phyloP scores from a whole-genome alignment of 2,329 filamentous ascomycete species.

The Fusarium compactum region DNA sequence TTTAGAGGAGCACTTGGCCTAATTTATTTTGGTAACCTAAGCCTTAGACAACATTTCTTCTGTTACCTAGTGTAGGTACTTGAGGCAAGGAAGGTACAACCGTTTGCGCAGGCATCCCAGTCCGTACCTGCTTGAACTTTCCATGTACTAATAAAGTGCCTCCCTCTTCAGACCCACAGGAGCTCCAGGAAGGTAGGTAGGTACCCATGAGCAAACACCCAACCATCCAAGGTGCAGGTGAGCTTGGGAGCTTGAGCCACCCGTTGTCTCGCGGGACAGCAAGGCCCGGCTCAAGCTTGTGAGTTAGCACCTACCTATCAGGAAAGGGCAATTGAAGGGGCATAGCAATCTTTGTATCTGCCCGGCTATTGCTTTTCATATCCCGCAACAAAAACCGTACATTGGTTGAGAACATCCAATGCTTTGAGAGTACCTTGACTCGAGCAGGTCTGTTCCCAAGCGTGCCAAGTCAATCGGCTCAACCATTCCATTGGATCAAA shows the following conservation, averaged over 20 bases:
- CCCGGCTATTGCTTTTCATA: neutral
- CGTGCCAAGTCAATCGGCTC: neutral
- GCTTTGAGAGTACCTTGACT: neutral
- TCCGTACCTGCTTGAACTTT: neutral
- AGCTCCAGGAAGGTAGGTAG: neutral
- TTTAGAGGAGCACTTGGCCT: too few species aligned
- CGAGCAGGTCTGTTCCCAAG: neutral
- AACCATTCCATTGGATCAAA: constrained; percentile 12
- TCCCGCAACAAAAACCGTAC: neutral
- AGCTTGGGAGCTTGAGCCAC: neutral
- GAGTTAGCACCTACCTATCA: neutral
- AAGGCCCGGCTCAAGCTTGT: neutral
- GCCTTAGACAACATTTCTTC: too few species aligned
- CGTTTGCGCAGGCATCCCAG: neutral
- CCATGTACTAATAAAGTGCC: neutral
- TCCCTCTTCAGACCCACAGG: constrained; percentile 5
- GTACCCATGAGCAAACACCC: neutral
- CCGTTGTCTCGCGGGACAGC: neutral
- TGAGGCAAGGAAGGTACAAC: neutral
- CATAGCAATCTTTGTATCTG: neutral
- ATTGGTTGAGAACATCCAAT: neutral
- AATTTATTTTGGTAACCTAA: too few species aligned
- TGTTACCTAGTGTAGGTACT: too few species aligned
- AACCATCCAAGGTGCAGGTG: neutral
- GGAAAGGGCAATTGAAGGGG: neutral